Conservation (phyloP, 805 yeast species). For the Kazachstania viticola region DNA sequence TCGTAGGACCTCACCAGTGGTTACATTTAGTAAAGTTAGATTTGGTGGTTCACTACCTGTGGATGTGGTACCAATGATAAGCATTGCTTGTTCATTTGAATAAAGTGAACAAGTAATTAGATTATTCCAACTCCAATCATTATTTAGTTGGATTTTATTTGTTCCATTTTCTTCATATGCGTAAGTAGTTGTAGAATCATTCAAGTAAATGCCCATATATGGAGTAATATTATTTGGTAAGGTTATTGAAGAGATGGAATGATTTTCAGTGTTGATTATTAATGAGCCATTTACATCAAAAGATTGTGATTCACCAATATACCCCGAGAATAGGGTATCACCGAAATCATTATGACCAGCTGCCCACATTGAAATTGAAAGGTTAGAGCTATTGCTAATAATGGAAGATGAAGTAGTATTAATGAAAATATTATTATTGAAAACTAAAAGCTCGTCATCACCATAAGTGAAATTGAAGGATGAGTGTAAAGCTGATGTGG, state of each 20-base stretch:
- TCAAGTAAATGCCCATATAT: conserved; percentile 32
- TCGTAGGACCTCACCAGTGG: conserved; percentile 36
- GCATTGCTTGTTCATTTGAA: conserved; percentile 15
- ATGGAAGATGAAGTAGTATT: conserved; percentile 18
- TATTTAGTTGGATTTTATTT: conserved; percentile 3
- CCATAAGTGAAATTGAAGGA: conserved; percentile 13
- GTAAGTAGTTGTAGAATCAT: conserved; percentile 39
- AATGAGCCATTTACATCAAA: conserved; percentile 13
- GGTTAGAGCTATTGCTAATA: conserved; percentile 15
- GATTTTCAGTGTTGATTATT: conserved; percentile 6
- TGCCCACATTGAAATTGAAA: conserved; percentile 16
- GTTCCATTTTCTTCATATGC: conserved; percentile 40
- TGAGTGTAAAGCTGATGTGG: not conserved
- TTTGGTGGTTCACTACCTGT: conserved; percentile 1
- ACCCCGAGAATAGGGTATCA: conserved; percentile 28
- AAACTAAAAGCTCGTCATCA: conserved; percentile 12
- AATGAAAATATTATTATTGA: conserved; percentile 19
- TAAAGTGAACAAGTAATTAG: conserved; percentile 16
- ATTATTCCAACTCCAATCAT: conserved; percentile 13
- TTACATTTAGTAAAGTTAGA: conserved; percentile 24
- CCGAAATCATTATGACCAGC: conserved; percentile 18
- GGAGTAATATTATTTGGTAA: conserved; percentile 4
- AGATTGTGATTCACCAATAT: conserved; percentile 12
- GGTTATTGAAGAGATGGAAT: not conserved
- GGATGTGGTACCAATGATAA: conserved; percentile 13